Percentiles rank a stretch among this genome's conserved stretches.
Conservation (phyloP, 257 asterid genomes). For the Cordia subcordata region DNA sequence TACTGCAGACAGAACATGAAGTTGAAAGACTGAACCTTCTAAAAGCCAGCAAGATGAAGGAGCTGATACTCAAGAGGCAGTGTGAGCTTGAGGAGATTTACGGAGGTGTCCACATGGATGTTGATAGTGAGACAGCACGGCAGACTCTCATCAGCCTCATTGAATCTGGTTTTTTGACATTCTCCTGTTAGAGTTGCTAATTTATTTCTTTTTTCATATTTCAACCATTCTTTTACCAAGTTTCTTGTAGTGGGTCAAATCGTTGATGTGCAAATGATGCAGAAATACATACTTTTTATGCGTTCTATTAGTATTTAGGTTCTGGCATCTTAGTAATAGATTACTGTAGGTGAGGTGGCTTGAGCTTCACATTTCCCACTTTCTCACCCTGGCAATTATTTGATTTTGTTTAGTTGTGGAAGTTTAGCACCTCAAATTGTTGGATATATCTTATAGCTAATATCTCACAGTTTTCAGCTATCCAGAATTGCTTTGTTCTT, state of each 20-base stretch:
- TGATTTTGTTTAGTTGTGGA: too few relatives aligned
- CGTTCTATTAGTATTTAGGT: not conserved
- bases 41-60: slow-evolving; percentile 68
- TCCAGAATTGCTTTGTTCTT: too few relatives aligned
- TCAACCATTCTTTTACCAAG: not conserved
- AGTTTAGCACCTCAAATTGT: too few relatives aligned
- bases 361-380: too few relatives aligned
- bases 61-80: slow-evolving; percentile 65
- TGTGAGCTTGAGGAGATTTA: slow-evolving; percentile 66
- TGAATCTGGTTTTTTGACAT: slow-evolving; percentile 49
- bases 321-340: too few relatives aligned
- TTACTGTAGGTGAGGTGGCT: too few relatives aligned
- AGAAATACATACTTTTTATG: not conserved
- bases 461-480: too few relatives aligned
- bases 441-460: too few relatives aligned
- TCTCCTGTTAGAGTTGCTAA: slow-evolving; percentile 2
- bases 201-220: slow-evolving; percentile 6
- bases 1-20: slow-evolving; percentile 53
- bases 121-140: slow-evolving; percentile 46
- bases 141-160: slow-evolving; percentile 37
- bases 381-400: too few relatives aligned
- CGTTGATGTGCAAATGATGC: not conserved
- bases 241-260: too few relatives aligned
- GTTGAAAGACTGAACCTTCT: slow-evolving; percentile 47
- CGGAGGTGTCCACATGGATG: slow-evolving; percentile 56